Evolutionary conservation across 1,284 basidiomycete genomes (phyloP).

Genomic region (Coniophora puteana): DNA sequence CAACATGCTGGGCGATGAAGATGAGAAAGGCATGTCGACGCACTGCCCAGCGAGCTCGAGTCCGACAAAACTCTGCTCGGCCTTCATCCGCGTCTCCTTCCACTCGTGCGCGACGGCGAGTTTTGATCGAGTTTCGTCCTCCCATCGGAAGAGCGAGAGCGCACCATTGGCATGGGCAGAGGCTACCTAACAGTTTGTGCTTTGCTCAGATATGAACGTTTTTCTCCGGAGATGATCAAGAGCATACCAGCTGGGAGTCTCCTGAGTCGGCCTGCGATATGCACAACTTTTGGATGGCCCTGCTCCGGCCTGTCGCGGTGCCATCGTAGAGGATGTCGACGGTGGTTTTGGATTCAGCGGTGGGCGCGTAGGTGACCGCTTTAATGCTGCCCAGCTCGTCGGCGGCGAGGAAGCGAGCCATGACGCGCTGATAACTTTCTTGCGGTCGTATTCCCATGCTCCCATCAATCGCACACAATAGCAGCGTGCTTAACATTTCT

Average conservation of each 20-base stretch:
- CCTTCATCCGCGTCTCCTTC: conserved; percentile 58
- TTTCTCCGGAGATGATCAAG: conserved; percentile 5
- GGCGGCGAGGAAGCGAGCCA: conserved; percentile 66
- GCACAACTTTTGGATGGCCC: conserved; percentile 32
- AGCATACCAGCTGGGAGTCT: conserved; percentile 35
- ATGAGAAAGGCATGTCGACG: conserved; percentile 6
- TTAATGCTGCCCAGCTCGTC: conserved; percentile 76
- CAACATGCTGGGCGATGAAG: not conserved
- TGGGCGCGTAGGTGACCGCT: conserved; percentile 40
- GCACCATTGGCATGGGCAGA: conserved; percentile 60
- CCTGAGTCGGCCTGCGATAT: conserved; percentile 36
- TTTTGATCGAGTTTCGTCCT: conserved; percentile 36
- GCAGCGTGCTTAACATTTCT: too few relatives aligned
- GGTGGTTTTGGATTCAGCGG: conserved; percentile 24
- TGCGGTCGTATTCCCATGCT: too few relatives aligned
- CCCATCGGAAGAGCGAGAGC: conserved; percentile 37
- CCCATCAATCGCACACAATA: too few relatives aligned
- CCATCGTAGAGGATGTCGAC: conserved; percentile 34
- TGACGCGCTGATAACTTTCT: too few relatives aligned
- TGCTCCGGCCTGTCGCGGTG: conserved; percentile 25
- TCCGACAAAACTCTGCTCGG: conserved; percentile 57
- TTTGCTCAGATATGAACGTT: conserved; percentile 19
- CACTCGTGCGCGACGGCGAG: conserved; percentile 44
- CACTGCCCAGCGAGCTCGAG: conserved; percentile 40
- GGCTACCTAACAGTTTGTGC: conserved; percentile 51